phyloP scores from a whole-genome alignment of 768 basidiomycete species.

The Psilocybe cubensis region DNA sequence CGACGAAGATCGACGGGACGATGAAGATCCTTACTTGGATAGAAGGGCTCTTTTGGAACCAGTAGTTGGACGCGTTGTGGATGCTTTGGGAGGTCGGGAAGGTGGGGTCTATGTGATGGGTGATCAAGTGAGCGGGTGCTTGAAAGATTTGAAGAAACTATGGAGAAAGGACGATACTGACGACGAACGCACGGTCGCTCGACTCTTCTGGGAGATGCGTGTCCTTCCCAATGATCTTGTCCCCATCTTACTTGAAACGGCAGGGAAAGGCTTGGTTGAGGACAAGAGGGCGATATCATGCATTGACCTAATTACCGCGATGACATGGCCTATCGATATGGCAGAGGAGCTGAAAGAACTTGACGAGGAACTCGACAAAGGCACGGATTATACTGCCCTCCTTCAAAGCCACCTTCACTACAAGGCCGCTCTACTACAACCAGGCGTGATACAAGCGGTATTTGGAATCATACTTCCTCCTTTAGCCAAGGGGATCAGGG shows the following conservation, averaged over 20 bases:
- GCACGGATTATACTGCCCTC: conserved; percentile 89
- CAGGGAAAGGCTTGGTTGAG: conserved; percentile 76
- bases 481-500: conserved; percentile 67
- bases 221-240: conserved; percentile 87
- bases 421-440: conserved; percentile 77
- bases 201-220: conserved; percentile 89
- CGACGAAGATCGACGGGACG: conserved; percentile 31
- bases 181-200: conserved; percentile 93
- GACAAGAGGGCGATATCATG: conserved; percentile 84
- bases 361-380: conserved; percentile 77
- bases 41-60: conserved; percentile 64
- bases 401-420: conserved; percentile 83
- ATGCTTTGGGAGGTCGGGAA: conserved; percentile 81
- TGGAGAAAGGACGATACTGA: conserved; percentile 98
- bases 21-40: conserved; percentile 32
- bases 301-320: conserved; percentile 90
- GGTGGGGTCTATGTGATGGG: conserved; percentile 71
- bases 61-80: conserved; percentile 73
- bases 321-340: conserved; percentile 99
- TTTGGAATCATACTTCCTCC: conserved; percentile 80
- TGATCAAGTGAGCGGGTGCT: conserved; percentile 79
- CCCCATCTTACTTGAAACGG: conserved; percentile 81
- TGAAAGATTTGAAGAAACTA: conserved; percentile 93
- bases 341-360: conserved; percentile 94
- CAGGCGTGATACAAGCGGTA: conserved; percentile 71